Evolutionary conservation across 2,329 filamentous ascomycete genomes (phyloP), one percentile per base, ranked within the genome.

Genomic region (Didymella arachidicola): DNA sequence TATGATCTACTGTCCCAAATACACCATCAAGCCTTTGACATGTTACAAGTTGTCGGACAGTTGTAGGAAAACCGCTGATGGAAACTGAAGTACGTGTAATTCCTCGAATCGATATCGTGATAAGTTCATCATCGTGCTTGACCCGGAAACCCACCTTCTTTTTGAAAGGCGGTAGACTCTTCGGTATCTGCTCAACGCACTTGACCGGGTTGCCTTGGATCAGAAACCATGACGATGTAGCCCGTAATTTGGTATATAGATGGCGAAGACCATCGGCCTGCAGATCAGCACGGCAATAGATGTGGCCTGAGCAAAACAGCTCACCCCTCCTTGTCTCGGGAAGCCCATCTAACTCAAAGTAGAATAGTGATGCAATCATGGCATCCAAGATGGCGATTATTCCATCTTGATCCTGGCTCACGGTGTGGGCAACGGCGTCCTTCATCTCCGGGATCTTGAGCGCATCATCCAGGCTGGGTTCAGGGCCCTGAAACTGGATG

Each of bases 1-100:
- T 19, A 39, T 61, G 45, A 27, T 61, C 54, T 10, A 54, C 32
- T 19, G 52, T 57, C 12, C 59, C 49, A 46, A 61, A 61, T 22
- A 39, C 49, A 38, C 48, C 53, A 29, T 61, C 38, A 29, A 61
- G 43, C 12, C 32, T 36, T 38, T 54, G 49, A 10, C 27, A 8
- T 4, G 2, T 22, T 4, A 36, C 26, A 1, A 47, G 45, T 12
- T 47, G 29, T 3, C 16, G 14, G 12, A 47, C 8, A 3, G 30
- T 47, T 19, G 29, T 47, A 36, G 45, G 45, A 36, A 47, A 47
- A 5, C 45, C 30, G 19, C 45, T 47, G 3, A 47, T 19, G 7
- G 29, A n/a, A 3, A 6, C 2, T 11, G 30, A n/a, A 16, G 8
- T 34, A 1, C 4, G 4, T 14, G 45, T 47, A 4, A 47, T 47